phyloP scores from a whole-genome alignment of 768 basidiomycete species.

The Serendipita sp. region DNA sequence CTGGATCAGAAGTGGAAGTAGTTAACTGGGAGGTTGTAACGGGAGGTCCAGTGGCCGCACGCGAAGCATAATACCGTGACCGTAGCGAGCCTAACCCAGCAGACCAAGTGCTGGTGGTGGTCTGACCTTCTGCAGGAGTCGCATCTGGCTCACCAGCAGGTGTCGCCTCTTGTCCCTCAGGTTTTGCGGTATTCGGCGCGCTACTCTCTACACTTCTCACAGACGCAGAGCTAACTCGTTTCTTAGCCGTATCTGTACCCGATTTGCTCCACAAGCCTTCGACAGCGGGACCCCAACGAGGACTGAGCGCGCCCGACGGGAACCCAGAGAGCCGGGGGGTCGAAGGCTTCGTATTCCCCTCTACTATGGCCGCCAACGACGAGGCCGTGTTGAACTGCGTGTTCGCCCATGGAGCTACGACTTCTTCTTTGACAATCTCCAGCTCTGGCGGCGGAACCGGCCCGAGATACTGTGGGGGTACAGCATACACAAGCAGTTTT shows the following conservation, averaged over 20 bases:
- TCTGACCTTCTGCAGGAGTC: background rate
- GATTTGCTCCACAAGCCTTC: background rate
- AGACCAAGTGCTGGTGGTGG: background rate
- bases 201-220: background rate
- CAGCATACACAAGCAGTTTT: background rate
- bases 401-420: background rate
- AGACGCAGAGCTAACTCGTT: background rate
- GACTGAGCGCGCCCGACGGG: background rate
- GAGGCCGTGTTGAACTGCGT: background rate
- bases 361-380: background rate
- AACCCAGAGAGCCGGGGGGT: background rate
- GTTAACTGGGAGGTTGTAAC: background rate
- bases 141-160: too few species aligned
- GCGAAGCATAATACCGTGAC: background rate
- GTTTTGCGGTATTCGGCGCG: background rate
- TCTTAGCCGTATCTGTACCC: background rate
- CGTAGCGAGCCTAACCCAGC: background rate
- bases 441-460: background rate
- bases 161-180: background rate
- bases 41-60: background rate
- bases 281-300: background rate
- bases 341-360: background rate
- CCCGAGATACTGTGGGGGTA: background rate
- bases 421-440: background rate
- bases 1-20: background rate